Evolutionary conservation across 1,284 basidiomycete genomes (phyloP).

Genomic region (Cystobasidiaceae sp.): DNA sequence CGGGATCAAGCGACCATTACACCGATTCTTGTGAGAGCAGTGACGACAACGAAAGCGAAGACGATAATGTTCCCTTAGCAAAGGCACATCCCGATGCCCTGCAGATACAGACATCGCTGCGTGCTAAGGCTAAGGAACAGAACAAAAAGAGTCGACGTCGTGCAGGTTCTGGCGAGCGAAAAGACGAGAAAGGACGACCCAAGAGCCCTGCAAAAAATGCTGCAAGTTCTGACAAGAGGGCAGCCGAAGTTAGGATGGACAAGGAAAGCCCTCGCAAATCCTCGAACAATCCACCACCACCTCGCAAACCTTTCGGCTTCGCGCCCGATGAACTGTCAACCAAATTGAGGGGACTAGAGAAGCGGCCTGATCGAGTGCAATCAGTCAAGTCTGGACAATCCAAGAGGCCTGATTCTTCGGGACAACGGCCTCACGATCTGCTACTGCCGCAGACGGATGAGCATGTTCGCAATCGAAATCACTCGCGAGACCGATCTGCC

Average conservation of each 20-base stretch:
- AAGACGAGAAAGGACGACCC: not conserved
- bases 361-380: not conserved
- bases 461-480: conserved; percentile 10
- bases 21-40: not conserved
- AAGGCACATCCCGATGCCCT: conserved; percentile 18
- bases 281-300: not conserved
- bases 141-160: not conserved
- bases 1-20: conserved; percentile 10
- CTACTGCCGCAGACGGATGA: conserved; percentile 32
- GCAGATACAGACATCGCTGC: conserved; percentile 6
- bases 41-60: conserved; percentile 10
- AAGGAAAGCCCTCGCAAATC: not conserved
- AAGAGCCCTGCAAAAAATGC: not conserved
- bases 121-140: conserved; percentile 1
- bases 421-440: conserved; percentile 21
- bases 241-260: not conserved
- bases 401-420: conserved; percentile 20
- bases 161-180: not conserved
- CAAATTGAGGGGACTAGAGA: not conserved
- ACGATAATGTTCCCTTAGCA: conserved; percentile 25
- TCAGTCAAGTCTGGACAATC: not conserved
- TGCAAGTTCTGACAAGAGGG: not conserved
- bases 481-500: not conserved
- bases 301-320: conserved; percentile 26
- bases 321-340: conserved; percentile 14